These are phyloP conservation scores for Cunninghamia lanceolata DNA, from an alignment of 75 land plant species.

Conservation along the genomic window DNA sequence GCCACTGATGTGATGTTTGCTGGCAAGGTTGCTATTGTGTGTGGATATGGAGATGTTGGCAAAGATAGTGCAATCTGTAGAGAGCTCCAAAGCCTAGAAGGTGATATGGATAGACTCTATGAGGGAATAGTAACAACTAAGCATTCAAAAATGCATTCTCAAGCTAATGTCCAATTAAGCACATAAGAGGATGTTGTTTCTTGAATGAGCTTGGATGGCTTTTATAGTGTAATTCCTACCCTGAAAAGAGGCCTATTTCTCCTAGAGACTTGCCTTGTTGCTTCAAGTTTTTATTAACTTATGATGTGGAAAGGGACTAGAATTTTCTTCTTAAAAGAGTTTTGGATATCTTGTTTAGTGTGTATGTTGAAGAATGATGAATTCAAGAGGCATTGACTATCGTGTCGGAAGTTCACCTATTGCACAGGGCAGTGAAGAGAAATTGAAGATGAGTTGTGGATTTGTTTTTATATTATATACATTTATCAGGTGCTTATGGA, in stretches of 20 bases:
- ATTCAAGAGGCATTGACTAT: constrained; percentile 6
- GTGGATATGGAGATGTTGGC: no score
- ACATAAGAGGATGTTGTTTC: constrained; percentile 23
- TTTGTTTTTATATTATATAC: constrained; percentile 25
- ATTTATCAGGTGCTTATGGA: neutral
- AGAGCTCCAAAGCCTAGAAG: no score
- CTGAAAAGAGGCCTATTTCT: neutral
- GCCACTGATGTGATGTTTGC: no score
- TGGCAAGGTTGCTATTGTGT: no score
- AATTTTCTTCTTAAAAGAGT: constrained; percentile 27
- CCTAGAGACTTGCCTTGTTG: neutral
- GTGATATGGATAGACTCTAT: constrained; percentile 12
- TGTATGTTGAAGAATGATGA: constrained; percentile 3
- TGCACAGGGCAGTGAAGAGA: constrained; percentile 40
- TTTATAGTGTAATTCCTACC: constrained; percentile 23
- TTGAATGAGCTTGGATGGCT: constrained; percentile 51
- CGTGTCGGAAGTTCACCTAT: constrained; percentile 13
- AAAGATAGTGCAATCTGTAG: no score
- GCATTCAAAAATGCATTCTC: neutral
- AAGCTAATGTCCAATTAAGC: constrained; percentile 6
- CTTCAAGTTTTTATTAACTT: constrained; percentile 25
- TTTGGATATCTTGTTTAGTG: constrained; percentile 27
- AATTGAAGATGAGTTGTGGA: constrained; percentile 37
- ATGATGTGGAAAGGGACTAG: constrained; percentile 38
- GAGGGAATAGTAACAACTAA: constrained; percentile 14